Percentiles rank a stretch among this genome's conserved stretches.
Evolutionary conservation across 2,329 filamentous ascomycete species (phyloP).

Genomic region (Colletotrichum viniferum): DNA sequence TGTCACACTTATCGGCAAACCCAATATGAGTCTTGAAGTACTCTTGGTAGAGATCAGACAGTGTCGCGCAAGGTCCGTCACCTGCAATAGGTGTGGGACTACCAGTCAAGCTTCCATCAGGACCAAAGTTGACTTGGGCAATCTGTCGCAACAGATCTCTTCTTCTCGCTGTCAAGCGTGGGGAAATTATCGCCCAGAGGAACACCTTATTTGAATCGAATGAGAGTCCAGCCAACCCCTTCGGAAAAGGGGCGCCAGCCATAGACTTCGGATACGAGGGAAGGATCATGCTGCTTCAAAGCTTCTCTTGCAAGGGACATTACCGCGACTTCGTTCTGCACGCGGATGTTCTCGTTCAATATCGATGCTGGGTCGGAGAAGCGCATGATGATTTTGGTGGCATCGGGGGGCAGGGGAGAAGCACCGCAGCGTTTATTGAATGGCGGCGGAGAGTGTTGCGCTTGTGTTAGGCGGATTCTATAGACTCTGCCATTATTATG

Average conservation of each 20-base stretch:
- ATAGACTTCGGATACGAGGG: background rate
- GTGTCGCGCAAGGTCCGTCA: background rate
- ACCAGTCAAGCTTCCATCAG: background rate
- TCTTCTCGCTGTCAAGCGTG: background rate
- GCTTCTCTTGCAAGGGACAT: background rate
- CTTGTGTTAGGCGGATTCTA: rapidly evolving
- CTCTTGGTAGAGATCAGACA: background rate
- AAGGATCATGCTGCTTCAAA: background rate
- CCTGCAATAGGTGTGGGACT: background rate
- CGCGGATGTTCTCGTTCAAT: background rate
- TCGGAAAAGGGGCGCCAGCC: background rate
- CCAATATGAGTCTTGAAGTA: background rate
- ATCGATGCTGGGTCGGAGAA: background rate
- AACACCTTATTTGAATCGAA: background rate
- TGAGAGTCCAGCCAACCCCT: background rate
- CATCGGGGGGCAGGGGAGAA: background rate
- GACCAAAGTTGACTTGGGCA: background rate
- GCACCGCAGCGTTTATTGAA: background rate
- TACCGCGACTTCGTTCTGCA: background rate
- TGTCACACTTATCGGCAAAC: background rate
- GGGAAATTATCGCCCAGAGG: background rate
- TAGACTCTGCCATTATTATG: background rate
- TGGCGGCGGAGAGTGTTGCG: background rate
- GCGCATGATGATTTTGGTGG: background rate
- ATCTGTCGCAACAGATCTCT: background rate